Evolutionary conservation across 2,329 filamentous ascomycete genomes (phyloP).

Genomic region (Triangularia verruculosa): DNA sequence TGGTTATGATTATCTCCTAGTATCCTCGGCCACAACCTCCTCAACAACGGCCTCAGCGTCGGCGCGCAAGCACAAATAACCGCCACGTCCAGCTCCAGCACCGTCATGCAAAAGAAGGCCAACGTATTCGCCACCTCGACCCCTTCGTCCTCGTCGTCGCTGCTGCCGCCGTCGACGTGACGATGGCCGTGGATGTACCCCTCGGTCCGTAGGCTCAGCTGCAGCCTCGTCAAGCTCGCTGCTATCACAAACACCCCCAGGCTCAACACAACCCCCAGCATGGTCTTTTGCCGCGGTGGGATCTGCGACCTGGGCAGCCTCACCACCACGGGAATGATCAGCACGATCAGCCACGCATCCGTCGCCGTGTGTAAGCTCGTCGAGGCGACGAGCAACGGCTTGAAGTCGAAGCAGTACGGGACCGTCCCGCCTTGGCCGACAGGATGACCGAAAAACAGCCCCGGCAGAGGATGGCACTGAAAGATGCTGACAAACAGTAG

Average conservation of each 20-base stretch:
- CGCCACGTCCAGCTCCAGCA: slow-evolving; percentile 37
- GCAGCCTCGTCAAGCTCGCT: slow-evolving; percentile 35
- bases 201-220: slow-evolving; percentile 30
- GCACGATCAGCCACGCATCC: slow-evolving; percentile 42
- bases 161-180: slow-evolving; percentile 18
- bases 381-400: slow-evolving; percentile 39
- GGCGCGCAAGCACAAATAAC: slow-evolving; percentile 37
- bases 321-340: slow-evolving; percentile 42
- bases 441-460: slow-evolving; percentile 30
- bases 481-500: slow-evolving; percentile 40
- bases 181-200: slow-evolving; percentile 19
- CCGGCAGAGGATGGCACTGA: slow-evolving; percentile 42
- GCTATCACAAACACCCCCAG: slow-evolving; percentile 42
- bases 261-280: slow-evolving; percentile 43
- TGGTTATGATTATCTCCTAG: slow-evolving; percentile 23
- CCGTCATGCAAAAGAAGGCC: slow-evolving; percentile 38
- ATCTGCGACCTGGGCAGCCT: slow-evolving; percentile 33
- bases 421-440: slow-evolving; percentile 26
- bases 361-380: slow-evolving; percentile 46
- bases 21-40: slow-evolving; percentile 28
- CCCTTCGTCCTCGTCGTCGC: background rate
- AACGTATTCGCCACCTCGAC: slow-evolving; percentile 21
- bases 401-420: slow-evolving; percentile 39
- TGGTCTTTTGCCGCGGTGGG: slow-evolving; percentile 42
- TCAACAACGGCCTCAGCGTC: slow-evolving; percentile 33